Percentiles rank a stretch among this genome's conserved stretches.
Evolutionary conservation across 495 filamentous ascomycete genomes (phyloP).

Genomic region (Penicillium bialowiezense): DNA sequence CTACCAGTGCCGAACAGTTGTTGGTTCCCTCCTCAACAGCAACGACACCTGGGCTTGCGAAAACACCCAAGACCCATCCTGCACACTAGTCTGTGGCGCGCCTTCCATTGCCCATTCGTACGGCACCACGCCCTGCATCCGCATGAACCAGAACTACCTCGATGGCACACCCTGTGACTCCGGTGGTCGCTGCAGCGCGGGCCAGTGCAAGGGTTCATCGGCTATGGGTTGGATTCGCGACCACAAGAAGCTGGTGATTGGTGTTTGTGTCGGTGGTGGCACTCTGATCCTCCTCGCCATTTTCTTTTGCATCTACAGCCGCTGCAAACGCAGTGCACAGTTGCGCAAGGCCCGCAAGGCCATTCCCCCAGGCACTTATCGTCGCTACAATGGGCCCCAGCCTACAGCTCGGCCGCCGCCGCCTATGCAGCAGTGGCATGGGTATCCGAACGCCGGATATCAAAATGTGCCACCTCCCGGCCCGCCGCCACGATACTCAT

Average conservation of each 20-base stretch:
- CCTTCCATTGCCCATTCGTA: slow-evolving; percentile 57
- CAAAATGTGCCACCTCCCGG: slow-evolving; percentile 23
- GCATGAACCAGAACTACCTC: slow-evolving; percentile 88
- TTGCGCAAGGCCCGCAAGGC: slow-evolving; percentile 26
- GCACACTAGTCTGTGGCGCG: slow-evolving; percentile 72
- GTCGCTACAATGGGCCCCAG: slow-evolving; percentile 24
- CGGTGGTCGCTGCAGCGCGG: slow-evolving; percentile 75
- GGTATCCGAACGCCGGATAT: slow-evolving; percentile 22
- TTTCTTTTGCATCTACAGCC: slow-evolving; percentile 54
- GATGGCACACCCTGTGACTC: slow-evolving; percentile 87
- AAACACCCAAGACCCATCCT: slow-evolving; percentile 50
- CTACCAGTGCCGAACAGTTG: slow-evolving; percentile 81
- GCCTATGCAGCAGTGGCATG: slow-evolving; percentile 28
- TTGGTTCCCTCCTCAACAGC: slow-evolving; percentile 71
- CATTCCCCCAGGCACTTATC: slow-evolving; percentile 18
- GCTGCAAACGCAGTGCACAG: slow-evolving; percentile 36
- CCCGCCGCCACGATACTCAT: slow-evolving; percentile 15
- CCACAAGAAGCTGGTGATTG: slow-evolving; percentile 74
- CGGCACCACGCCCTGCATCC: slow-evolving; percentile 41
- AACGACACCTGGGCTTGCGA: slow-evolving; percentile 86
- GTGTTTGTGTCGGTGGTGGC: slow-evolving; percentile 65
- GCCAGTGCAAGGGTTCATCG: slow-evolving; percentile 63
- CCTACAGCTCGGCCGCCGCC: slow-evolving; percentile 19
- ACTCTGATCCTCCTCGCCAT: slow-evolving; percentile 62
- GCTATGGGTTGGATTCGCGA: slow-evolving; percentile 64